Evolutionary conservation across 345 rosid genomes (phyloP).

Genomic region (Brassica napus): Da-Ae NC_063445.1:557501-558000

Average conservation of each 20-base stretch:
- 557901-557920: constrained; percentile 1
- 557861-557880: neutral
- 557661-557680: neutral
- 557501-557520: too few species aligned
- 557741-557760: neutral
- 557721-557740: neutral
- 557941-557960: neutral
- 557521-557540: too few species aligned
- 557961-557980: constrained; percentile 14
- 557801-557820: too few species aligned
- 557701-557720: neutral
- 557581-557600: too few species aligned
- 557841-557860: neutral
- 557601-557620: too few species aligned
- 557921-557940: constrained; percentile 31
- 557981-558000: constrained; percentile 47
- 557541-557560: too few species aligned
- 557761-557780: neutral
- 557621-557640: too few species aligned
- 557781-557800: neutral
- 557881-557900: neutral
- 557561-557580: too few species aligned
- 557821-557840: neutral
- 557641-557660: neutral
- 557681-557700: neutral